Conservation (phyloP, 306 rosid species). For the Glycine soja region DNA sequence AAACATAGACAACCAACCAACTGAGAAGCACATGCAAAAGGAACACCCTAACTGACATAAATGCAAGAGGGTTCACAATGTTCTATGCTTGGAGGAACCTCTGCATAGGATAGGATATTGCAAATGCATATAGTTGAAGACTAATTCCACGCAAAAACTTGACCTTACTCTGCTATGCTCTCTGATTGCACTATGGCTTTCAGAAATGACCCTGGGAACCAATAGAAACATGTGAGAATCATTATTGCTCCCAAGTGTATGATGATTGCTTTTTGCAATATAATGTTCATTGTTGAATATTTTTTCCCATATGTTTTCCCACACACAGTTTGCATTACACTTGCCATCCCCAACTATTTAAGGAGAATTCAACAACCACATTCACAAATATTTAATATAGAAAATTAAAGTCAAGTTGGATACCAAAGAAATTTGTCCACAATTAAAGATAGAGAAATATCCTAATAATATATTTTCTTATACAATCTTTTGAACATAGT, state of each 20-base stretch:
- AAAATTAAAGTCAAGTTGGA: no score
- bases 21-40: conserved; percentile 57
- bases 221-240: conserved; percentile 58
- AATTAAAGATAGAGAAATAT: no score
- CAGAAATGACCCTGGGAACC: conserved; percentile 64
- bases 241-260: conserved; percentile 55
- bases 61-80: conserved; percentile 67
- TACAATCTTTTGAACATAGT: no score
- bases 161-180: conserved; percentile 57
- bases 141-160: conserved; percentile 59
- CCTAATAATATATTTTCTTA: no score
- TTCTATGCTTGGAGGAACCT: conserved; percentile 69
- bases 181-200: conserved; percentile 42
- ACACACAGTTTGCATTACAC: conserved; percentile 71
- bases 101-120: conserved; percentile 61
- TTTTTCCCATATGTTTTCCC: conserved; percentile 71
- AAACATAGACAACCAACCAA: conserved; percentile 59
- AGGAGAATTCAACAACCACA: conserved; percentile 24
- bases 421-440: no score
- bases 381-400: not conserved
- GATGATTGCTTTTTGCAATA: conserved; percentile 39
- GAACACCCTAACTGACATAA: conserved; percentile 41
- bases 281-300: conserved; percentile 61
- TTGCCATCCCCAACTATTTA: conserved; percentile 70
- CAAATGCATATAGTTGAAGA: conserved; percentile 69